A percentile compares a stretch with the other conserved stretches of the same genome.
These are phyloP conservation scores for Ogataea philodendri DNA, from an alignment of 805 yeast genomes.

Conservation along the genomic window DNA sequence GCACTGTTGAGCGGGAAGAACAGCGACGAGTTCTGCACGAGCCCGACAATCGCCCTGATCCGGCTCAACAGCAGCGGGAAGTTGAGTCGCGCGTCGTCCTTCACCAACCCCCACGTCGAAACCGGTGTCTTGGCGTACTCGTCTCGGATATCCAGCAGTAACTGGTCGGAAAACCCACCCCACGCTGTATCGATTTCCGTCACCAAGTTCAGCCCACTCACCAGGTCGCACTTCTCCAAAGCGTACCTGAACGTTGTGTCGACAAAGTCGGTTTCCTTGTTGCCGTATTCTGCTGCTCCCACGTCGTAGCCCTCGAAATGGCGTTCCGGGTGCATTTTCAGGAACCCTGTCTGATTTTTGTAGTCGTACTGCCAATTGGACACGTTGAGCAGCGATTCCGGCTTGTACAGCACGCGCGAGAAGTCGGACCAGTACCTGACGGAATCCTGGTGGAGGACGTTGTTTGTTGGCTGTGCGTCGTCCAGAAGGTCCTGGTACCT, in stretches of 20 bases:
- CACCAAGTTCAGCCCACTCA: slow-evolving; percentile 68
- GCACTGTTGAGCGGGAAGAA: slow-evolving; percentile 50
- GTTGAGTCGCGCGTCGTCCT: slow-evolving; percentile 9
- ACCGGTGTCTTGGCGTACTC: slow-evolving; percentile 56
- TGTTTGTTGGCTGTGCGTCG: slow-evolving; percentile 35
- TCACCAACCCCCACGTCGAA: slow-evolving; percentile 44
- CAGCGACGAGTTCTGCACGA: slow-evolving; percentile 50
- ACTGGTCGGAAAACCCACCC: slow-evolving; percentile 68
- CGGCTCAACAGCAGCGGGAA: slow-evolving; percentile 35
- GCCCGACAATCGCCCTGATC: slow-evolving; percentile 44
- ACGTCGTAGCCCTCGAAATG: slow-evolving; percentile 47
- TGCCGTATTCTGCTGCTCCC: slow-evolving; percentile 62
- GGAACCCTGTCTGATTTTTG: slow-evolving; percentile 21
- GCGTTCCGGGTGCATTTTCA: slow-evolving; percentile 30
- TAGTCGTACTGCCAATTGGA: slow-evolving; percentile 59
- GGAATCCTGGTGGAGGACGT: slow-evolving; percentile 38
- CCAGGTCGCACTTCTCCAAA: slow-evolving; percentile 72
- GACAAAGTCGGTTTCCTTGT: slow-evolving; percentile 46
- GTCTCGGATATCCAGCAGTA: slow-evolving; percentile 60
- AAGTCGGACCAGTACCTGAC: slow-evolving; percentile 81
- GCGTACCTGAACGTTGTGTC: slow-evolving; percentile 59
- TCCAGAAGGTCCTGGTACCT: slow-evolving; percentile 68
- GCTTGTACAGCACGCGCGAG: slow-evolving; percentile 62
- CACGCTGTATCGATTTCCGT: slow-evolving; percentile 78
- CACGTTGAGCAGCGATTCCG: slow-evolving; percentile 53